These are phyloP conservation scores for Thalassiosira hispida DNA, from an alignment of 352 stramenopile genomes.

Conservation along the genomic window DNA sequence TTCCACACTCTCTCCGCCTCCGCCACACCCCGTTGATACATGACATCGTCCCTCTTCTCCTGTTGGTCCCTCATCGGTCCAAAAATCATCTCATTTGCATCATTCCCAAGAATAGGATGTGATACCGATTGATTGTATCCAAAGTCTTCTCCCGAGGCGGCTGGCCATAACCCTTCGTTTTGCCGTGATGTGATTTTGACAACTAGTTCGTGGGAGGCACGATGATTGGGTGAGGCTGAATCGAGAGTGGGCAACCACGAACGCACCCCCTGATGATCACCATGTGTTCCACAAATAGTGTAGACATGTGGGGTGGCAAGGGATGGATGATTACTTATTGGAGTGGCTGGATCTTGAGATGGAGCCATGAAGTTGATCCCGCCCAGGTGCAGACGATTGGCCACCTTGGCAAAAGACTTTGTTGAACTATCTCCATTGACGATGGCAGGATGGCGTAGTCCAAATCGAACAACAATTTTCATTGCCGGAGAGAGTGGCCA, in stretches of 20 bases:
- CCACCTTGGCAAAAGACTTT: not conserved
- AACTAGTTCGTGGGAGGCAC: conserved; percentile 65
- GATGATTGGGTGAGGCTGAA: conserved; percentile 68
- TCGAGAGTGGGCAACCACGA: conserved; percentile 77
- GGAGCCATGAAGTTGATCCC: conserved; percentile 61
- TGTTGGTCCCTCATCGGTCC: conserved; percentile 24
- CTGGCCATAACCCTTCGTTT: conserved; percentile 61
- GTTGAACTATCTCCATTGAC: not conserved
- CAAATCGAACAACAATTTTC: conserved; percentile 54
- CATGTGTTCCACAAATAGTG: conserved; percentile 67
- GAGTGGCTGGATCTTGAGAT: not conserved
- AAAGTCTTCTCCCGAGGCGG: conserved; percentile 75
- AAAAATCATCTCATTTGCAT: conserved; percentile 21
- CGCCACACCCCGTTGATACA: conserved; percentile 25
- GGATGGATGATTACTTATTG: conserved; percentile 6
- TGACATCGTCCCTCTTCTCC: conserved; percentile 12
- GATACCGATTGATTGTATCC: conserved; percentile 41
- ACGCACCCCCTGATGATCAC: conserved; percentile 78
- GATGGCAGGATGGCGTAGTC: conserved; percentile 9
- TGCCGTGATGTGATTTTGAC: conserved; percentile 66
- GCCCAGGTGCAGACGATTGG: conserved; percentile 40
- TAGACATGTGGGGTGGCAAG: conserved; percentile 70
- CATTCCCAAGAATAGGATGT: conserved; percentile 45
- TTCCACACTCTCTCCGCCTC: conserved; percentile 36
- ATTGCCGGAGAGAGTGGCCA: conserved; percentile 31